Conservation (phyloP, 129 eudicot genomes). For the Artemisia argyi region DNA sequence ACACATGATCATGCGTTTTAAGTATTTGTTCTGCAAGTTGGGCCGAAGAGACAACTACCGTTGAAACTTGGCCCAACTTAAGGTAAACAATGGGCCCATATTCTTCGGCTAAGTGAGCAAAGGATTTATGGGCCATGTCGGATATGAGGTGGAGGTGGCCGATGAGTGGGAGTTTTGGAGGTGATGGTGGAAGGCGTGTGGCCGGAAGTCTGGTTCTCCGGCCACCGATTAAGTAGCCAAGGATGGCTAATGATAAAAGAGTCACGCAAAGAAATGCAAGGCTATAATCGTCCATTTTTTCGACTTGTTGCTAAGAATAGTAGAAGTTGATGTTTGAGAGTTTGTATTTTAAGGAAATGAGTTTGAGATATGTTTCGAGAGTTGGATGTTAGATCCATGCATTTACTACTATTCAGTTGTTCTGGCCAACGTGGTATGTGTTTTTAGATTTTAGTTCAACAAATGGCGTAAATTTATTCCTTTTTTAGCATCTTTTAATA, state of each 20-base stretch:
- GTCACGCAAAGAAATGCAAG: neutral
- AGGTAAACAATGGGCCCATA: constrained; percentile 6
- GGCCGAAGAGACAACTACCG: neutral
- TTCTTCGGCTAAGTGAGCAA: neutral
- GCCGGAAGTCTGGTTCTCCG: neutral
- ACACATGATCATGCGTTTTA: constrained; percentile 12
- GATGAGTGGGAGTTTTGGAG: constrained; percentile 14
- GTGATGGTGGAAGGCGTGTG: constrained; percentile 14
- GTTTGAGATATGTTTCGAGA: neutral
- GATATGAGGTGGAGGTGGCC: constrained; percentile 16
- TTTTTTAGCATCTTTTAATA: no score
- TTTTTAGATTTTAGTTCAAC: neutral
- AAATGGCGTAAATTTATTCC: neutral
- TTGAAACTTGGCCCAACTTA: neutral
- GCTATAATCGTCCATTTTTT: constrained; percentile 2
- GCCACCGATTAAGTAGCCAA: constrained; percentile 2
- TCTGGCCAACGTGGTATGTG: neutral
- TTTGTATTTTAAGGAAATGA: neutral
- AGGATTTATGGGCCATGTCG: constrained; percentile 6
- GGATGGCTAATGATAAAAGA: neutral
- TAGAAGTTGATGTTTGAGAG: neutral
- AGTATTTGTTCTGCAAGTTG: constrained; percentile 9
- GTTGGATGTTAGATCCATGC: constrained; percentile 10
- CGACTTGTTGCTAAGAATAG: neutral
- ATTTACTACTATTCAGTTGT: neutral